Conservation (phyloP, 2,329 filamentous ascomycete species). For the Diatrype stigma region DNA sequence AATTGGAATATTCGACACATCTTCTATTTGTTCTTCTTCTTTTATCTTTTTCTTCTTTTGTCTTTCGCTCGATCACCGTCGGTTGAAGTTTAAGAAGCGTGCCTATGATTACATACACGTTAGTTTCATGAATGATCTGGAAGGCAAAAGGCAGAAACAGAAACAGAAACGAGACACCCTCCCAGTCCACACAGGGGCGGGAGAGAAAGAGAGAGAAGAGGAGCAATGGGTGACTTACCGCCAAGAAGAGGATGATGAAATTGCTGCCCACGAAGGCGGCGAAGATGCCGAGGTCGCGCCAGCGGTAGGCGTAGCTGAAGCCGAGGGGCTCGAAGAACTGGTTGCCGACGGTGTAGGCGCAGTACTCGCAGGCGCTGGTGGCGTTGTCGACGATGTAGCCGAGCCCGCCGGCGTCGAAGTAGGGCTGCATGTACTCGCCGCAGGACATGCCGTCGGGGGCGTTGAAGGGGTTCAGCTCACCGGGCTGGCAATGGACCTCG, state of each 20-base stretch:
- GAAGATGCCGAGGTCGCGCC: constrained; percentile 81
- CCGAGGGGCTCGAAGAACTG: constrained; percentile 70
- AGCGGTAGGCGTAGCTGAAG: constrained; percentile 64
- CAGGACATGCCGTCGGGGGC: constrained; percentile 65
- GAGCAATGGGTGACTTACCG: constrained; percentile 40
- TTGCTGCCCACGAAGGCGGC: constrained; percentile 74
- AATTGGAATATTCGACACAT: background rate
- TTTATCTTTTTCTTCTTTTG: no score
- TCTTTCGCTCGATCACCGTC: constrained; percentile 30
- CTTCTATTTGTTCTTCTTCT: no score
- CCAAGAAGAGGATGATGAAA: constrained; percentile 55
- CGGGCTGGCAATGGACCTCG: constrained; percentile 54
- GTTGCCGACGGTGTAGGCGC: constrained; percentile 74
- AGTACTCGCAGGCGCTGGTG: constrained; percentile 71
- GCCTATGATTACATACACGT: constrained; percentile 28
- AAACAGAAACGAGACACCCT: no score
- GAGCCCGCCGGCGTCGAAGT: constrained; percentile 62
- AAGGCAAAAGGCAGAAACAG: no score
- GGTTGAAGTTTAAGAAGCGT: constrained; percentile 52
- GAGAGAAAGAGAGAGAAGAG: background rate
- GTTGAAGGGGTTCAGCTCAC: constrained; percentile 65
- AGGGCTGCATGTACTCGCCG: constrained; percentile 69
- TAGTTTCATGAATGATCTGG: no score
- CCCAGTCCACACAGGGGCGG: background rate
- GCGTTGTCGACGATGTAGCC: constrained; percentile 69